Evolutionary conservation across 2,329 filamentous ascomycete species (phyloP).

Genomic region (Hyphodiscus sp.): DNA sequence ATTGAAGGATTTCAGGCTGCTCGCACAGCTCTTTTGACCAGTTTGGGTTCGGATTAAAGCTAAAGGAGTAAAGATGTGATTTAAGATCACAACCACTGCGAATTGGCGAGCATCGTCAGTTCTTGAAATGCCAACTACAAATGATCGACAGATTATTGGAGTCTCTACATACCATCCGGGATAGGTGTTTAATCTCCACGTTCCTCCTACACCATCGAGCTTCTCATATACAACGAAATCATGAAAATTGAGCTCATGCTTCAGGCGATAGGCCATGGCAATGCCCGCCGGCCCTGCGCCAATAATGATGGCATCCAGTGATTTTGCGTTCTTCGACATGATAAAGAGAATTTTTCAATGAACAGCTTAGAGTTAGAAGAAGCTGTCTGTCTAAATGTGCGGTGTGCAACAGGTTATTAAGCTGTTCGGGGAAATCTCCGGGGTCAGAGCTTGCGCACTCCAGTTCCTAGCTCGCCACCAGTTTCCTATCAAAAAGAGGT

Average conservation of each 20-base stretch:
- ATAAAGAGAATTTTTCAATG: too few species aligned
- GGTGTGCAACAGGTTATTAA: too few species aligned
- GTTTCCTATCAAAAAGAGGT: too few species aligned
- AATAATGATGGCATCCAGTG: conserved; percentile 27
- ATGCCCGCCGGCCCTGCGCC: conserved; percentile 31
- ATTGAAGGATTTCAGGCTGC: conserved; percentile 32
- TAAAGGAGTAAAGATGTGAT: conserved; percentile 37
- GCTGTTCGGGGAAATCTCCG: too few species aligned
- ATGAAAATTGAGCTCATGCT: conserved; percentile 28
- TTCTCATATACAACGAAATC: conserved; percentile 31
- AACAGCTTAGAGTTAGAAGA: too few species aligned
- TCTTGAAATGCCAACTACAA: too few species aligned
- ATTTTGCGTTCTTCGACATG: neutral
- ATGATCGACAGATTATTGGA: neutral
- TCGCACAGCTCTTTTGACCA: conserved; percentile 33
- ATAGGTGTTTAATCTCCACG: conserved; percentile 30
- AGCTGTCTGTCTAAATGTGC: too few species aligned
- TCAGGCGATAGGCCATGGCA: conserved; percentile 29
- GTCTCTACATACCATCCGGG: conserved; percentile 25
- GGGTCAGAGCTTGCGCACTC: too few species aligned
- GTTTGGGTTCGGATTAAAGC: conserved; percentile 35
- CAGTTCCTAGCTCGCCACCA: too few species aligned
- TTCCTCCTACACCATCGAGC: conserved; percentile 27
- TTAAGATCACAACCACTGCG: conserved; percentile 27
- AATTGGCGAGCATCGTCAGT: too few species aligned